Evolutionary conservation across 306 rosid species (phyloP), one percentile per base, ranked within the genome.

Genomic region (Fragaria ananassa): DNA sequence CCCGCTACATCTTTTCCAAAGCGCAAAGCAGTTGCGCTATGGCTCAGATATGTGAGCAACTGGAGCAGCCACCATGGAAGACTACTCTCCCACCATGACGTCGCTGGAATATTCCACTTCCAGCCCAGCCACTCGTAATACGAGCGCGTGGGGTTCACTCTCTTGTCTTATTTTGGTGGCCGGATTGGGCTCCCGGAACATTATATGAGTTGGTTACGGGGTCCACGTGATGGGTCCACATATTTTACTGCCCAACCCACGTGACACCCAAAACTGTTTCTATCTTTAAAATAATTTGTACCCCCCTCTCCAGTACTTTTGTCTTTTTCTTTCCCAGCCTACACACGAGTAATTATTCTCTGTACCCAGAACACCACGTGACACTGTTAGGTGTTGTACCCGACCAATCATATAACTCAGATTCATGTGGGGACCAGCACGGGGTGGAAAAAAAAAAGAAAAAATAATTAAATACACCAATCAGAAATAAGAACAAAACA

Each of bases 181-280:
- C 1, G 37, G 56, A 45, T 70, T 58, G 11, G 70, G 62, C 17
- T 56, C 53, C 17, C n/a, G 41, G 62, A 58, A 6, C 61, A 18
- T 68, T 65, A 10, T 65, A 10, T 68, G 21, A 44, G 39, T 77
- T 66, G 50, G 68, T 39, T 29, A n/a, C 1, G 39, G 76, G 79
- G 46, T 64, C 62, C 79, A 74, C 74, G 34, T 27, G 35, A 78
- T 74, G 85, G 85, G 76, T 54, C 72, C 72, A n/a, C 23, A 11
- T 10, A 35, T 39, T 58, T 78, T 49, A 49, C 37, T 31, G 63
- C 47, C 68, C 54, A 74, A 5, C 80, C 81, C 81, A 67, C 81
- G 85, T 77, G 85, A 76, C 76, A 58, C 68, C 72, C 61, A 23
- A 23, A 57, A 5, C 23, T 8, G 76, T n/a, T 25, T 46, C 5